Conservation (phyloP, 2,329 filamentous ascomycete genomes). For the Botrytis deweyae region DNA sequence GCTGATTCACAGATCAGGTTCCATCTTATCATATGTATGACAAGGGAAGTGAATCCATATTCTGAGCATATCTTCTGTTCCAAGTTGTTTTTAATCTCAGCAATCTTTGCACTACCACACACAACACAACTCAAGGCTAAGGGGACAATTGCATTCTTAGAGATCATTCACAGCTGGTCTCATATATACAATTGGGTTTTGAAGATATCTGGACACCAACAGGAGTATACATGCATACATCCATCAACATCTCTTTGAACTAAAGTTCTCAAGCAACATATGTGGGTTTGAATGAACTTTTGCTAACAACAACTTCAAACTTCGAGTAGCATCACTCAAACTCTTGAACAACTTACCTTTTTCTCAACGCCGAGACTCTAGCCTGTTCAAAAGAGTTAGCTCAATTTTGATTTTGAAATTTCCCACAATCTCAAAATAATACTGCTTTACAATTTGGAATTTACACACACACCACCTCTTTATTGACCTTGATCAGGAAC, state of each 20-base stretch:
- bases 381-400: background rate
- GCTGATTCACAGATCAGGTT: background rate
- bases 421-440: slow-evolving; percentile 1
- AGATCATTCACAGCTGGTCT: background rate
- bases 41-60: background rate
- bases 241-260: background rate
- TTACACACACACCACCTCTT: background rate
- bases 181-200: background rate
- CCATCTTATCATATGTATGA: background rate
- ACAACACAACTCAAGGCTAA: background rate
- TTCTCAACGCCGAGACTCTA: background rate
- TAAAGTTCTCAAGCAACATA: background rate
- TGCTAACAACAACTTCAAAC: background rate
- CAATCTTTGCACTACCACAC: background rate
- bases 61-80: background rate
- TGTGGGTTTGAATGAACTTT: background rate
- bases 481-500: background rate
- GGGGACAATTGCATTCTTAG: background rate
- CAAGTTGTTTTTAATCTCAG: background rate
- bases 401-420: background rate
- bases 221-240: background rate
- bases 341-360: background rate
- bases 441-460: background rate
- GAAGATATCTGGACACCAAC: background rate
- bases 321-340: background rate